Base-by-base conservation (phyloP, 139 green algal species). In the Zygnema cylindricum region DNA sequence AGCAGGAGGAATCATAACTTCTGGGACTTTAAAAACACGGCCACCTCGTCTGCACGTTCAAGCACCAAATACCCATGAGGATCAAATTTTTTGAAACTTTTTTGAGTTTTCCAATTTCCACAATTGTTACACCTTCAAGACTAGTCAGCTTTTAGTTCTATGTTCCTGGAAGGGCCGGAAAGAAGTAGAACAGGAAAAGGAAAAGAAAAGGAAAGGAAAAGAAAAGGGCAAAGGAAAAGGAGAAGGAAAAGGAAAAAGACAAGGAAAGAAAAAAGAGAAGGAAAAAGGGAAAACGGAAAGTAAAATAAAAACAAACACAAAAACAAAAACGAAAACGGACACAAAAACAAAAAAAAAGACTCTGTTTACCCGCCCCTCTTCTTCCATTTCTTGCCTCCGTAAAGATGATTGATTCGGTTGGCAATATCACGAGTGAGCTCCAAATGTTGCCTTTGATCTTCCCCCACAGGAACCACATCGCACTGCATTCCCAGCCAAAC, bases 371-470 rank as follows among this genome's bases (percentile, higher is more conserved):
- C 97, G 7, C 97, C 97, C 49, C 96, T 93, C 93, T 99, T 99
- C 93, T 99, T 99, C 95, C 97, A 98, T 84, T 95, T 95, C 69
- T 95, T 95, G 55, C 97, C 97, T 16, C 97, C 97, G 87, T 95
- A 99, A 82, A 95, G 78, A 38, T 88, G 77, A 94, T 99, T 99
- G 76, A 98, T 89, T 40, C 96, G 95, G 88, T 94, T 94, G 39
- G 92, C 94, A 35, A 98, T 94, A 90, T 98, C 95, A 0, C 96
- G 90, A 1, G 96, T 95, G 33, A 98, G 92, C 95, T 98, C 96
- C 75, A 98, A 85, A 92, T 99, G 97, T 95, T 99, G 97, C 93
- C 95, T 95, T 94, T 99, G 97, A 87, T 99, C 97, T 90, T 98
- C 97, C 0, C 97, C 97, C 55, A 99, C 97, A 0, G 97, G 97